A percentile compares a stretch with the other conserved stretches of the same genome.
These are phyloP conservation scores for Amanita rimosa DNA, from an alignment of 768 basidiomycete species.

Conservation along the genomic window DNA sequence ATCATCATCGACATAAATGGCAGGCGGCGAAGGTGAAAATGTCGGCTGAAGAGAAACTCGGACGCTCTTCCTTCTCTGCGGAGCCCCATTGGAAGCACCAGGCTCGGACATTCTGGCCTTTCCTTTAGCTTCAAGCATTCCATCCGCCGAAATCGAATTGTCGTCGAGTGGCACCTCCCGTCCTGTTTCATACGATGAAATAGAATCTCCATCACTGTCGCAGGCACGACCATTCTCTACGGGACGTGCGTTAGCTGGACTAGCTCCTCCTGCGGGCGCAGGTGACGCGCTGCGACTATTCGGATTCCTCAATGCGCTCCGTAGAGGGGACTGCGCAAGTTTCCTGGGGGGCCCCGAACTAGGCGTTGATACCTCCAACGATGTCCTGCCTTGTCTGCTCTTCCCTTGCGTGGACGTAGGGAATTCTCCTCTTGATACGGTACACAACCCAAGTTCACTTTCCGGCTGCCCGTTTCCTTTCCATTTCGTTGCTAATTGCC, in stretches of 20 bases:
- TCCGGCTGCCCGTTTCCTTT: neutral
- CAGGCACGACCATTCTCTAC: constrained; percentile 7
- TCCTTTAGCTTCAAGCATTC: neutral
- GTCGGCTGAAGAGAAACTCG: constrained; percentile 69
- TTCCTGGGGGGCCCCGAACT: neutral
- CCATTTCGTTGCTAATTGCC: constrained; percentile 2
- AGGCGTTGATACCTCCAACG: neutral
- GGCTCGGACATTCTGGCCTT: neutral
- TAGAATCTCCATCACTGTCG: constrained; percentile 31
- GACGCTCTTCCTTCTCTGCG: constrained; percentile 55
- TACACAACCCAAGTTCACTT: neutral
- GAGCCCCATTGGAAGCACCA: constrained; percentile 6
- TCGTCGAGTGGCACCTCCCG: constrained; percentile 38
- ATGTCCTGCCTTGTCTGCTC: neutral
- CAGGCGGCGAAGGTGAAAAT: constrained; percentile 63
- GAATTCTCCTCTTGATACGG: constrained; percentile 8
- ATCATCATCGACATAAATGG: constrained; percentile 39
- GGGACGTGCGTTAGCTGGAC: neutral
- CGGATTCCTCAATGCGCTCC: constrained; percentile 49
- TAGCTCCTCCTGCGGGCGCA: constrained; percentile 6
- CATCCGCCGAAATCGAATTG: constrained; percentile 1
- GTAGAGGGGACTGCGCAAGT: constrained; percentile 38
- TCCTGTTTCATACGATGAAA: constrained; percentile 59
- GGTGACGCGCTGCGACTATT: constrained; percentile 40
- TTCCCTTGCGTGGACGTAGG: constrained; percentile 1